Evolutionary conservation across 352 stramenopile genomes (phyloP), one percentile per base, ranked within the genome.

Genomic region (Bremia lactucae): DNA sequence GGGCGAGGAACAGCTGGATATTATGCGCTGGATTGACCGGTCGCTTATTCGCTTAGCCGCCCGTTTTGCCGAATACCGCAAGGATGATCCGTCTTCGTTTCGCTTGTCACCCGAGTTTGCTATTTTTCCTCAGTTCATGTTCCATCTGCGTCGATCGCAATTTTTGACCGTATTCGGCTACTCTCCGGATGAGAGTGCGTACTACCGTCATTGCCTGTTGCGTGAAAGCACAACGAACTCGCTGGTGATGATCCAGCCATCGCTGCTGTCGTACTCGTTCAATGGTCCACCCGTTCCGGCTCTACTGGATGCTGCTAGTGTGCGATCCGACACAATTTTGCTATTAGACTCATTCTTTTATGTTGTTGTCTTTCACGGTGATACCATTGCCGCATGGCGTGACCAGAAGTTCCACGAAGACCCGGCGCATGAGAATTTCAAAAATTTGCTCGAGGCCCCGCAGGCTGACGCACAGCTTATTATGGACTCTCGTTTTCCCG

Each of bases 311-410:
- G 77, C 80, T 33, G 72, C 80, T 19, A 96, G 83, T 19, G 95
- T 99, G 24, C 87, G 95, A 16, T 86, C 94, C 18, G 96, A 99
- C 73, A 98, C 90, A 33, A 99, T 99, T 64, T 57, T 99, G 31
- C 75, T 99, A 14, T 72, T 99, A 13, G 96, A 99, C 62, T 99
- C 96, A 31, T 99, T 99, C 82, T 99, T 99, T 71, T 97, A 98
- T 58, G 96, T 99, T 18, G 95, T 99, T 31, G 95, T 99, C 5
- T 99, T 99, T 68, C 96, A 99, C 62, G 96, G 97, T 38, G 95
- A 98, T 64, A 99, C 96, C 26, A 98, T 99, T 57, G 96, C 95
- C 13, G 93, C 95, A 20, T 99, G 97, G 97, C 80, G 96, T 48
- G 94, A 99, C 62, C 82, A 97, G 53, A 93, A 91, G 55, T 97